A percentile compares a stretch with the other conserved stretches of the same genome.
These are phyloP conservation scores for Phytophthora sansomeana DNA, from an alignment of 352 stramenopile genomes.

Conservation along the genomic window DNA sequence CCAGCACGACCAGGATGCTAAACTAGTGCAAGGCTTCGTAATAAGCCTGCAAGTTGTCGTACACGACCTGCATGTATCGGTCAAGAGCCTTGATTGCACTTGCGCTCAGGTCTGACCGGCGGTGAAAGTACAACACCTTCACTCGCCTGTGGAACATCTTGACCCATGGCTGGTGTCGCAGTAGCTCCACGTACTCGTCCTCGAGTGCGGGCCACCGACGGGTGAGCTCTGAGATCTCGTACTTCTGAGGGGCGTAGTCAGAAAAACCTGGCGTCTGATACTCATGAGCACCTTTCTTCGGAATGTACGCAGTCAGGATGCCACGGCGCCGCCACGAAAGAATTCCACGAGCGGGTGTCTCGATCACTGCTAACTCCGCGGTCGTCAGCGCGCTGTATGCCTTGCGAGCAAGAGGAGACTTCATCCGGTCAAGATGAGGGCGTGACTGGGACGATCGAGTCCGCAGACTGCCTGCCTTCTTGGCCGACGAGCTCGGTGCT, in stretches of 20 bases:
- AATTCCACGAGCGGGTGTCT: background rate
- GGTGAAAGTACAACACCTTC: slow-evolving; percentile 10
- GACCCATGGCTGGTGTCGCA: slow-evolving; percentile 5
- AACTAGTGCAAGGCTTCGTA: too few species aligned
- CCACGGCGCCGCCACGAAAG: slow-evolving; percentile 3
- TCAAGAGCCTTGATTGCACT: background rate
- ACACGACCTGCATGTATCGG: background rate
- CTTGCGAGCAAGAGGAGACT: too few species aligned
- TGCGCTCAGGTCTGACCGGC: background rate
- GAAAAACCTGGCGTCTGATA: background rate
- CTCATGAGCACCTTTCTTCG: background rate
- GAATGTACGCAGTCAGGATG: background rate
- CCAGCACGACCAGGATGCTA: too few species aligned
- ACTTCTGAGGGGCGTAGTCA: background rate
- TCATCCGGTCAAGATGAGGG: background rate
- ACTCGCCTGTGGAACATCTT: background rate
- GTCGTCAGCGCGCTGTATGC: too few species aligned
- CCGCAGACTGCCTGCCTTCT: too few species aligned
- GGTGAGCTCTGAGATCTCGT: background rate
- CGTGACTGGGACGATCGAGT: background rate
- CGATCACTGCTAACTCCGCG: background rate
- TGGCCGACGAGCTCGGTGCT: too few species aligned
- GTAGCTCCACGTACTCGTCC: too few species aligned
- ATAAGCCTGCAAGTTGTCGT: background rate
- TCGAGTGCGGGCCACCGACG: background rate